Conservation (phyloP, 495 filamentous ascomycete genomes). For the Chaetomium fimeti region DNA sequence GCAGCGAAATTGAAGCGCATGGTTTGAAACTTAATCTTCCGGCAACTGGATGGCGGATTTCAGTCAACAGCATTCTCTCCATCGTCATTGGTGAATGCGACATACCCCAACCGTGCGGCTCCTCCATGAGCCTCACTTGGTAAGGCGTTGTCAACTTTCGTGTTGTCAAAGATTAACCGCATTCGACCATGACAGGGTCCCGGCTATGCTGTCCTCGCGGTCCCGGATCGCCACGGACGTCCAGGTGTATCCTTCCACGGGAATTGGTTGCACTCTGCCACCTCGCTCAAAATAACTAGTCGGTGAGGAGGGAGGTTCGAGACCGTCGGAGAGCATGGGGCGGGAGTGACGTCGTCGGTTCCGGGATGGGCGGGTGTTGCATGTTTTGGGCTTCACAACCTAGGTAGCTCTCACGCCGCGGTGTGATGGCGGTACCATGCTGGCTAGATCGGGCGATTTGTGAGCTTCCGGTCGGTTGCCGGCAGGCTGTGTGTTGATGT, state of each 20-base stretch:
- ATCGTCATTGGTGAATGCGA: constrained; percentile 25
- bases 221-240: constrained; percentile 2
- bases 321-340: background rate
- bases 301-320: background rate
- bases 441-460: background rate
- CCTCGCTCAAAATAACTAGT: constrained; percentile 11
- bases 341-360: background rate
- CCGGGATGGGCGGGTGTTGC: background rate
- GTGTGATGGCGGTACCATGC: constrained; percentile 6
- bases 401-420: background rate
- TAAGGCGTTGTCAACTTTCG: background rate
- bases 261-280: background rate
- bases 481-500: background rate
- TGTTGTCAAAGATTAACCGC: background rate
- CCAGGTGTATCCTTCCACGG: background rate
- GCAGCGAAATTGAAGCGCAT: constrained; percentile 3
- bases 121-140: constrained; percentile 17
- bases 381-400: background rate
- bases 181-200: background rate
- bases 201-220: constrained; percentile 1
- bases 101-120: constrained; percentile 13
- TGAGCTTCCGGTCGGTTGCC: background rate
- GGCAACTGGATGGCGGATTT: constrained; percentile 15
- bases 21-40: constrained; percentile 14
- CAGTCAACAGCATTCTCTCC: constrained; percentile 38